Percentiles rank a stretch among this genome's conserved stretches.
phyloP scores from a whole-genome alignment of 2,329 filamentous ascomycete species.

The Exophiala calicioides region DNA sequence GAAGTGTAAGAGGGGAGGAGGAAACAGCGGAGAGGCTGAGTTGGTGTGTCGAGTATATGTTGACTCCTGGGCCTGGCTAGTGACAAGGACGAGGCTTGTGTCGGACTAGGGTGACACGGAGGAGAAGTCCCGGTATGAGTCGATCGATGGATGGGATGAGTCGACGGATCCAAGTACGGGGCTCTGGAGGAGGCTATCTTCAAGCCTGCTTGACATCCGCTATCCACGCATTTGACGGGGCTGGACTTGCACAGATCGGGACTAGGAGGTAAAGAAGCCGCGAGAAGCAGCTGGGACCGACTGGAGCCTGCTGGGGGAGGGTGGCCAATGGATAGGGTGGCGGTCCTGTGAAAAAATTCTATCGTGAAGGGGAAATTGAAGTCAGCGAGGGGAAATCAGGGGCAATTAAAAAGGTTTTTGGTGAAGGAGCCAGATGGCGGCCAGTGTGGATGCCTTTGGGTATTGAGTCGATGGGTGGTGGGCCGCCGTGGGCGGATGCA shows the following conservation, averaged over 20 bases:
- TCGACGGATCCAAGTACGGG: slow-evolving; percentile 7
- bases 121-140: slow-evolving; percentile 22
- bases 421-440: slow-evolving; percentile 4
- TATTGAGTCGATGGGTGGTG: slow-evolving; percentile 4
- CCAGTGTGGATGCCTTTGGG: slow-evolving; percentile 15
- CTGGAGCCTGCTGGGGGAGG: slow-evolving; percentile 10
- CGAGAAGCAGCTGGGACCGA: slow-evolving; percentile 21
- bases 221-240: slow-evolving; percentile 20
- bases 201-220: slow-evolving; percentile 9
- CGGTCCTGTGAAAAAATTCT: slow-evolving; percentile 11
- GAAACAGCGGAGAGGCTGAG: slow-evolving; percentile 22
- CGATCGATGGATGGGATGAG: slow-evolving; percentile 19
- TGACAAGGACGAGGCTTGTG: slow-evolving; percentile 8
- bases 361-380: slow-evolving; percentile 24
- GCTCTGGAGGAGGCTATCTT: slow-evolving; percentile 20
- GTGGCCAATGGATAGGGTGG: slow-evolving; percentile 17
- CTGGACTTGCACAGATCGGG: slow-evolving; percentile 19
- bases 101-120: slow-evolving; percentile 19
- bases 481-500: slow-evolving; percentile 14
- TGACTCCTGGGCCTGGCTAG: slow-evolving; percentile 8
- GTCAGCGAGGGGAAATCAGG: slow-evolving; percentile 22
- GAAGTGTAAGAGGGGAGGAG: slow-evolving; percentile 8
- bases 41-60: slow-evolving; percentile 14
- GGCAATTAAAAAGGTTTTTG: slow-evolving; percentile 22
- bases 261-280: slow-evolving; percentile 16